Evolutionary conservation across 164 flowering plant genomes (phyloP).

Genomic region (Vitis riparia): DNA sequence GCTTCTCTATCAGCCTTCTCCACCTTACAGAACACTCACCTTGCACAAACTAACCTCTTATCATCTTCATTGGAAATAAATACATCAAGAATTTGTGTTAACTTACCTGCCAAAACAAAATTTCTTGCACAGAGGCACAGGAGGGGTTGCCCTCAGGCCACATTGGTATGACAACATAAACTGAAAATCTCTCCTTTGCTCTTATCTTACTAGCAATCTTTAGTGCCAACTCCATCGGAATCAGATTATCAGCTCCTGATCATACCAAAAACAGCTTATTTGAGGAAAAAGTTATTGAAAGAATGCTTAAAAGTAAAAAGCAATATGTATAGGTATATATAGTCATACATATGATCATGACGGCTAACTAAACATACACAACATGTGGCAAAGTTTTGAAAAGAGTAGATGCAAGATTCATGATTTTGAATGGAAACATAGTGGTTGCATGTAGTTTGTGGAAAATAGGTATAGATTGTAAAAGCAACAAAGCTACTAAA

Average conservation of each 20-base stretch:
- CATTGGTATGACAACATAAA: constrained; percentile 72
- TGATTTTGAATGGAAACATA: too few relatives aligned
- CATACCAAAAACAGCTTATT: background rate
- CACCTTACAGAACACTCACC: background rate
- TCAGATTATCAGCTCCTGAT: constrained; percentile 64
- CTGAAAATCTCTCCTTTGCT: constrained; percentile 67
- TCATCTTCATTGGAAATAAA: background rate
- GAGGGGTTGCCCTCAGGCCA: constrained; percentile 78
- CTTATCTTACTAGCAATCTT: constrained; percentile 71
- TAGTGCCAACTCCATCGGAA: constrained; percentile 73
- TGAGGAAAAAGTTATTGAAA: too few relatives aligned
- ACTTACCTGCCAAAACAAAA: constrained; percentile 66
- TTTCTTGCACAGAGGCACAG: constrained; percentile 65
- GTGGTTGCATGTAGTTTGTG: too few relatives aligned
- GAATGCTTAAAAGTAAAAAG: too few relatives aligned
- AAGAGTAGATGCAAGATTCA: too few relatives aligned
- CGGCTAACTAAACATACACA: too few relatives aligned
- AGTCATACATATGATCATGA: too few relatives aligned
- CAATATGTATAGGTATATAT: too few relatives aligned
- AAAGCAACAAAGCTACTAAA: too few relatives aligned
- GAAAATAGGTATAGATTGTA: too few relatives aligned
- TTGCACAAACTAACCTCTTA: background rate
- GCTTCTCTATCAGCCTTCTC: background rate
- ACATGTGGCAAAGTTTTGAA: too few relatives aligned
- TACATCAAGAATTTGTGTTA: background rate